Base-by-base conservation (phyloP, 75 land plant genomes). In the Ceratopteris richardii region DNA sequence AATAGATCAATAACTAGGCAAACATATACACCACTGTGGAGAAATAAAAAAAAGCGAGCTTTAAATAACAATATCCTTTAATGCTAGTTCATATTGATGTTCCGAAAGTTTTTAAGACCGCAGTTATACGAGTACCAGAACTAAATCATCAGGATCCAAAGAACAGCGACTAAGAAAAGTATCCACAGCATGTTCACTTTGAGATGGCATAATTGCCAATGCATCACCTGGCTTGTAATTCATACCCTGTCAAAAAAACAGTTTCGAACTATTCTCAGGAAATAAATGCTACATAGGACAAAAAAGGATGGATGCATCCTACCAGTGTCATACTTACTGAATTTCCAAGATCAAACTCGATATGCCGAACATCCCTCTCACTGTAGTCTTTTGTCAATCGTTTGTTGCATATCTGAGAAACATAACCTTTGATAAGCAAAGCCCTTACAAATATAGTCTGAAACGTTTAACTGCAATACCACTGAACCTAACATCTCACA, bases 311-410 rank as follows among this genome's bases (percentile, higher is more conserved):
- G n/a, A 33, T n/a, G n/a, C n/a, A n/a, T n/a, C n/a, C n/a, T n/a
- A n/a, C n/a, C n/a, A n/a, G n/a, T n/a, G 29, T 31, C 2, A 12
- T 1, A 11, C 39, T 65, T 77, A 77, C 79, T 26, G 70, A 72
- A 57, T 39, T 41, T 22, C 77, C 71, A 25, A 77, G 59, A 33
- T 89, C 96, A 51, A 94, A 71, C 55, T 88, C 98, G 42, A 94
- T 67, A 69, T 94, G 96, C 16, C 81, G 87, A 21, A 94, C 98
- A 71, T 94, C 90, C 61, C 73, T 95, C 29, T 73, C 90, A 68
- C 50, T 50, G 41, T 59, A 71, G 27, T 53, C 37, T 42, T 36
- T 62, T 21, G 87, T 89, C 60, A 94, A 48, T 31, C 64, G 73
- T 10, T 63, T 42, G 44, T 89, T 94, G 60, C 61, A 69, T 43